Conservation (phyloP, 2,329 filamentous ascomycete genomes). For the Cryphonectria nitschkei region DNA sequence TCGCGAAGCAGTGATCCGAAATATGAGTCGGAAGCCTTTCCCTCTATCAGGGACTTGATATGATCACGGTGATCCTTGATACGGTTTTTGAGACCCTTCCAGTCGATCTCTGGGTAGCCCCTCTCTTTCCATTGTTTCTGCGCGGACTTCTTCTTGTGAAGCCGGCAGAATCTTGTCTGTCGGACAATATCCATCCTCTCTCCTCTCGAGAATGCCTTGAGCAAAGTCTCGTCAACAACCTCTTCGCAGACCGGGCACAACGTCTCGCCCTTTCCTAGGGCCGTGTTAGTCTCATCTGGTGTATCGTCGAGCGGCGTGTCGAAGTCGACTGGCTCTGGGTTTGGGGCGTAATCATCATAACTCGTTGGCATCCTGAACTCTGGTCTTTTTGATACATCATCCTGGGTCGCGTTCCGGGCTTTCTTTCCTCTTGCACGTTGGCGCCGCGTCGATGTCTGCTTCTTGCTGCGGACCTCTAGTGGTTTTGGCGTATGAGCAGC, state of each 20-base stretch:
- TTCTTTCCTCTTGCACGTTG: conserved; percentile 6
- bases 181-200: conserved; percentile 57
- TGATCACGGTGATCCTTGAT: conserved; percentile 58
- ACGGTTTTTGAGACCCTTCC: conserved; percentile 63
- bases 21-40: conserved; percentile 54
- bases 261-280: conserved; percentile 31
- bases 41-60: conserved; percentile 64
- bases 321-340: conserved; percentile 5
- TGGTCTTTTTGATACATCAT: conserved; percentile 20
- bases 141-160: conserved; percentile 63
- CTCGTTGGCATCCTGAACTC: conserved; percentile 25
- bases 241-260: conserved; percentile 71
- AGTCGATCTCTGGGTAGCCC: conserved; percentile 74
- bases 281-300: neutral
- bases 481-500: conserved; percentile 21
- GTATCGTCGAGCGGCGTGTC: conserved; percentile 9
- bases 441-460: neutral
- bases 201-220: conserved; percentile 56
- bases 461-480: neutral
- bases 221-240: conserved; percentile 56
- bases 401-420: neutral
- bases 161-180: conserved; percentile 66
- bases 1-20: conserved; percentile 62
- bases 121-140: conserved; percentile 49
- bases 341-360: conserved; percentile 21